Evolutionary conservation across 345 rosid genomes (phyloP).

Genomic region (Streptanthus diversifolius): DNA sequence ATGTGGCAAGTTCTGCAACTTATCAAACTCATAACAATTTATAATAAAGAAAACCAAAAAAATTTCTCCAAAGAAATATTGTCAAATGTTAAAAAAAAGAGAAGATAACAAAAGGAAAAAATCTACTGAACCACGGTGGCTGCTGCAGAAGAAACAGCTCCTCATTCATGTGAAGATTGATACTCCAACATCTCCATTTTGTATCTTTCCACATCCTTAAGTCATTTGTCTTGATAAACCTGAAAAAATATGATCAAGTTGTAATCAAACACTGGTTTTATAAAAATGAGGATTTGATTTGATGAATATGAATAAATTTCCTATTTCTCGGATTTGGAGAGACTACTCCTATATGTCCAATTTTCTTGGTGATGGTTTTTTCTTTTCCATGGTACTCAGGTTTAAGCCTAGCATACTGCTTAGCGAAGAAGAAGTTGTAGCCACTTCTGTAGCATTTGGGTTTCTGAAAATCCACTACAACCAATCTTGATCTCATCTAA

Average conservation of each 20-base stretch:
- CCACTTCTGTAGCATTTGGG: constrained; percentile 78
- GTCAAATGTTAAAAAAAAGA: constrained; percentile 8
- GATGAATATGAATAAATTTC: constrained; percentile 28
- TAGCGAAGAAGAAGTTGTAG: constrained; percentile 70
- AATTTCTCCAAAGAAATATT: not conserved
- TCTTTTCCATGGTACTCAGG: constrained; percentile 57
- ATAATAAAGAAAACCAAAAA: too few species aligned
- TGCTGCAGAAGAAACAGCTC: constrained; percentile 61
- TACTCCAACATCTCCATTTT: constrained; percentile 60
- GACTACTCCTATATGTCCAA: constrained; percentile 65
- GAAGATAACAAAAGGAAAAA: not conserved
- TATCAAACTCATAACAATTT: not conserved
- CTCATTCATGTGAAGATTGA: constrained; percentile 41
- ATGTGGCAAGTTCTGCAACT: not conserved
- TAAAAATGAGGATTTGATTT: not conserved
- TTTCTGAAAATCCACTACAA: constrained; percentile 47
- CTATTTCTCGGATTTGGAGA: constrained; percentile 69
- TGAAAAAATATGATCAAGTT: constrained; percentile 14
- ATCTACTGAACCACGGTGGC: constrained; percentile 30
- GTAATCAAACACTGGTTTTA: not conserved
- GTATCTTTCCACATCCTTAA: constrained; percentile 69
- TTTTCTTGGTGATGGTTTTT: constrained; percentile 58
- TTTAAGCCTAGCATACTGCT: constrained; percentile 59
- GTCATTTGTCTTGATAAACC: constrained; percentile 70
- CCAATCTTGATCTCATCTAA: constrained; percentile 50